A percentile compares a stretch with the other conserved stretches of the same genome.
phyloP scores from a whole-genome alignment of 2,329 filamentous ascomycete genomes.

The Aureobasidium zeae region DNA sequence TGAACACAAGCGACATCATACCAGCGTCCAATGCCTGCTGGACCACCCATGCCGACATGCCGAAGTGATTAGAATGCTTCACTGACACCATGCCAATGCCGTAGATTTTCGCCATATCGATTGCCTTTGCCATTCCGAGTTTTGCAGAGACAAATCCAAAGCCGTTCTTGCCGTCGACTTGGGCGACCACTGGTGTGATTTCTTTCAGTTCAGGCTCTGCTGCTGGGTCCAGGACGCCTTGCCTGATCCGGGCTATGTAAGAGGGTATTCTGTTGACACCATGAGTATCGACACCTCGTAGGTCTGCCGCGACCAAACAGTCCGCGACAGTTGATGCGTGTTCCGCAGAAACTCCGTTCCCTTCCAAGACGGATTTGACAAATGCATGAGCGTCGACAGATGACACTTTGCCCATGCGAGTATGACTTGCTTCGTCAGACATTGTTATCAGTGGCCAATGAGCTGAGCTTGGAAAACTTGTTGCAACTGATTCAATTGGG shows the following conservation, averaged over 20 bases:
- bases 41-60: conserved; percentile 70
- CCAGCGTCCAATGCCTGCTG: conserved; percentile 61
- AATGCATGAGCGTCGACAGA: conserved; percentile 32
- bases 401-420: no score
- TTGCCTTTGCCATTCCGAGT: conserved; percentile 54
- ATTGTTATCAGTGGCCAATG: no score
- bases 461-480: no score
- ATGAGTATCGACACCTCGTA: conserved; percentile 68
- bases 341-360: conserved; percentile 47
- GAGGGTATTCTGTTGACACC: conserved; percentile 66
- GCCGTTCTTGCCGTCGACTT: conserved; percentile 56
- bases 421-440: no score
- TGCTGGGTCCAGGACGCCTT: conserved; percentile 53
- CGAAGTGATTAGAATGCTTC: conserved; percentile 69
- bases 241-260: conserved; percentile 62
- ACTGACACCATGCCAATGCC: conserved; percentile 67
- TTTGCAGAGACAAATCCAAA: conserved; percentile 65
- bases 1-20: conserved; percentile 50
- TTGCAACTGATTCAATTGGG: no score
- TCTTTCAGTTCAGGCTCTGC: conserved; percentile 50
- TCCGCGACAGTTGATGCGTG: conserved; percentile 53
- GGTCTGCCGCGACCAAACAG: conserved; percentile 61
- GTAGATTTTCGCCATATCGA: conserved; percentile 53
- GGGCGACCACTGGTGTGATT: conserved; percentile 59
- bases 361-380: conserved; percentile 45